Base-by-base conservation (phyloP, 2,329 filamentous ascomycete species). In the Colletotrichum musae region DNA sequence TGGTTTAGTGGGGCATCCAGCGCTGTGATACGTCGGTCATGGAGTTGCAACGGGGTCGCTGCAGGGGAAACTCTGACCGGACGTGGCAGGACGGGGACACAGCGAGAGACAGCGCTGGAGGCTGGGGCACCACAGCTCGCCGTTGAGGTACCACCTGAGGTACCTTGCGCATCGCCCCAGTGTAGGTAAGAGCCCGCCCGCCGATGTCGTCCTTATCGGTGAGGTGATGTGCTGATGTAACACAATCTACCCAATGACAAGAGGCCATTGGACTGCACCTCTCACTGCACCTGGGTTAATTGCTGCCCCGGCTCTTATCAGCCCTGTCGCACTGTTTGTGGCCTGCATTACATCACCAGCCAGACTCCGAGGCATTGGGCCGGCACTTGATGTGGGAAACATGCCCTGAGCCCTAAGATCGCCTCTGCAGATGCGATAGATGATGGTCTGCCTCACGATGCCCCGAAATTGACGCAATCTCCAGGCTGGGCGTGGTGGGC, bases 121-220 rank as follows among this genome's bases (percentile, higher is more conserved):
- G 32, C 10, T 36, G 32, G 32, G 32, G 32, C 32, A 36, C 32
- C 32, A 24, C 21, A 24, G 32, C 32, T 36, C 32, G 32, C 32
- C 32, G 32, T 36, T 36, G 32, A n/a, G 41, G 41, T 43, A 43
- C 7, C 18, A 43, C 41, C 41, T 43, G 6, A 21, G 13, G 12
- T 52, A 52, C 24, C 10, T 52, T 21, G 16, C 13, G 7, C 50
- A 50, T 52, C 21, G 51, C 61, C 54, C 61, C 59, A 21, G 15
- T 24, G 32, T 24, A 15, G 54, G 18, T 24, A 15, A 58, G 18
- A 60, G 60, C 60, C 59, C 58, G 58, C 63, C 56, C 63, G 62
- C 66, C 62, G 66, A 69, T 66, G 66, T 69, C 62, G 66, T 66
- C 26, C 50, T 62, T 69, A 69, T 67, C 67, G 67, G 43, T 50